Conservation (phyloP, 768 basidiomycete genomes). For the Rhodocollybia butyracea region DNA sequence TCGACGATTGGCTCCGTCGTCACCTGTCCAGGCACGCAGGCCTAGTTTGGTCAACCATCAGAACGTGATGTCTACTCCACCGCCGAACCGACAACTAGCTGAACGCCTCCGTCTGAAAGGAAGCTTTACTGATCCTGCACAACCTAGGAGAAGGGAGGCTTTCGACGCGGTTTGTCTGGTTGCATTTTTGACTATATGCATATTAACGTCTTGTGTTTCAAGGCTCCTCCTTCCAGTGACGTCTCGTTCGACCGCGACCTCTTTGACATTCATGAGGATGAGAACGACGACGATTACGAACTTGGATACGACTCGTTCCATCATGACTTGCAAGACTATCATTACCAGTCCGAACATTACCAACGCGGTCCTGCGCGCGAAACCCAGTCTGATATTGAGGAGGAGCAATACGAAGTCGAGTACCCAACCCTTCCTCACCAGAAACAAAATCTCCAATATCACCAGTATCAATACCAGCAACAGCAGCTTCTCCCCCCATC, state of each 20-base stretch:
- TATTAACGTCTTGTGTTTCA: conserved; percentile 18
- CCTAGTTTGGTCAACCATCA: conserved; percentile 16
- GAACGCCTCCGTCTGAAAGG: conserved; percentile 64
- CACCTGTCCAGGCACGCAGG: conserved; percentile 10
- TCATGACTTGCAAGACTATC: conserved; percentile 23
- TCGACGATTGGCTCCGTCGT: conserved; percentile 9
- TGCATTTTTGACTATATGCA: conserved; percentile 17
- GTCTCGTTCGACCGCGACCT: conserved; percentile 50
- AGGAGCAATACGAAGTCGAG: conserved; percentile 6
- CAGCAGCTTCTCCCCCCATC: conserved; percentile 14
- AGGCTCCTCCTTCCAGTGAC: conserved; percentile 21
- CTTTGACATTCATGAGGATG: conserved; percentile 76
- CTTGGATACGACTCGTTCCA: conserved; percentile 29
- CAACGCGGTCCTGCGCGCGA: conserved; percentile 11
- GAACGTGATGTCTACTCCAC: conserved; percentile 54
- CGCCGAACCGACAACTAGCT: conserved; percentile 56
- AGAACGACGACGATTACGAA: conserved; percentile 50
- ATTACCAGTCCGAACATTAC: conserved; percentile 11
- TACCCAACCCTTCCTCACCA: conserved; percentile 25
- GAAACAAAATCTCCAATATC: conserved; percentile 16
- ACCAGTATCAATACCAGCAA: conserved; percentile 17
- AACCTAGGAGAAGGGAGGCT: conserved; percentile 42
- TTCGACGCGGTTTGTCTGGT: conserved; percentile 37
- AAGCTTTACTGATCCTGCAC: conserved; percentile 69
- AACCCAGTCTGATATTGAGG: conserved; percentile 6